Evolutionary conservation across 805 yeast species (phyloP), one percentile per base, ranked within the genome.

Genomic region (Monosporozyma servazzii): DNA sequence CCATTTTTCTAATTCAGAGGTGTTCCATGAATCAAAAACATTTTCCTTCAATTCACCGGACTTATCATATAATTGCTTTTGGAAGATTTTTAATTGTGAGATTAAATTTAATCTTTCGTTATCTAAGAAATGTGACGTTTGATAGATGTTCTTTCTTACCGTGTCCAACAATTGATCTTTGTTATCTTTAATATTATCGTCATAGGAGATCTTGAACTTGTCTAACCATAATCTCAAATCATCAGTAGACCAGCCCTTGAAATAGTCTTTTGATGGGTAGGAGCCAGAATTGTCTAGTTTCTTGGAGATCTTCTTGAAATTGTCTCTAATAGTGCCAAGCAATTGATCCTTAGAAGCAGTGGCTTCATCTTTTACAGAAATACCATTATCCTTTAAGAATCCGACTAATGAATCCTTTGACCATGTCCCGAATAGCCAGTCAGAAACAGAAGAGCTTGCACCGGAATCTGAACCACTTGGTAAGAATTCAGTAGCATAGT

Each of bases 361-460:
- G 30, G 63, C 64, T 20, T 66, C 52, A 23, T 70, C 48, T 13
- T 33, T 31, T 23, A 31, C 27, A 1, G 40, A 21, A 45, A 78
- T 60, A 17, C 75, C 76, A 54, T 75, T 67, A 40, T 74, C 69
- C 36, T 69, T 59, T 52, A 84, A 68, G 79, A 84, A 79, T 15
- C 64, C 58, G 54, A 69, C 67, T 52, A 84, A 64, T 47, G 77
- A 79, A 8, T 73, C 73, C 8, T 65, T 61, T 21, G 75, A 67
- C 88, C 88, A 82, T 15, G 79, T 70, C 21, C 68, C 69, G 53
- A 78, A 77, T n/a, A 77, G 53, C 82, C 82, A 78, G 25, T 70
- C 71, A 23, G 64, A 56, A 8, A 63, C 57, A 4, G 54, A 53
- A 20, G 41, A 45, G 33, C 11, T 17, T 9, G n/a, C 39, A 30